Conservation (phyloP, 2,329 filamentous ascomycete species). For the Cadophora gregata region DNA sequence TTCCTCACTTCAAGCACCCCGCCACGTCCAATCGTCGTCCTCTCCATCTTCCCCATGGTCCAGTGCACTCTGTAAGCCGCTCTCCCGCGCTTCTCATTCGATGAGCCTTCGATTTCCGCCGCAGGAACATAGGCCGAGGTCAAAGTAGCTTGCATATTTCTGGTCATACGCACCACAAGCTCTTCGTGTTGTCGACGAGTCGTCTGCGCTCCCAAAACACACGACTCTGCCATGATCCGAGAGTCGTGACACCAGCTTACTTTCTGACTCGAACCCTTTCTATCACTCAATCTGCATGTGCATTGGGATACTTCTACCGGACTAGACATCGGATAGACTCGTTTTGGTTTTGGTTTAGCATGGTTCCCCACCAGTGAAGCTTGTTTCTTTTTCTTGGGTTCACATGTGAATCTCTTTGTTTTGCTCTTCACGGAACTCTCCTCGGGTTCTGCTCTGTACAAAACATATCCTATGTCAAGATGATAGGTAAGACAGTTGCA, state of each 20-base stretch:
- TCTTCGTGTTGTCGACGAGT: slow-evolving; percentile 3
- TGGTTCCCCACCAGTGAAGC: slow-evolving; percentile 5
- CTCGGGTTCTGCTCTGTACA: slow-evolving; percentile 2
- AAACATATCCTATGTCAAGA: slow-evolving; percentile 35
- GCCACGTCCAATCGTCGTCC: neutral
- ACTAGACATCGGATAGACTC: slow-evolving; percentile 4
- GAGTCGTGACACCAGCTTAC: neutral
- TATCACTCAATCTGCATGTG: slow-evolving; percentile 1
- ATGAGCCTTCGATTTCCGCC: slow-evolving; percentile 14
- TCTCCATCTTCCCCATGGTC: slow-evolving; percentile 20
- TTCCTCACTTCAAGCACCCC: slow-evolving; percentile 14
- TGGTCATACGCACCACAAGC: slow-evolving; percentile 29
- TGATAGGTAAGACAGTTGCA: slow-evolving; percentile 37
- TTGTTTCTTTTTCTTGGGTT: slow-evolving; percentile 9
- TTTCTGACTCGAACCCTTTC: neutral
- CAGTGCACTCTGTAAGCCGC: slow-evolving; percentile 16
- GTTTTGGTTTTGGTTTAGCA: neutral
- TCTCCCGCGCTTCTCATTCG: slow-evolving; percentile 21
- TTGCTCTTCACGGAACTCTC: neutral
- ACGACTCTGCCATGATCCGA: slow-evolving; percentile 1
- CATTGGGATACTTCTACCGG: neutral
- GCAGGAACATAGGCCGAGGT: slow-evolving; percentile 31
- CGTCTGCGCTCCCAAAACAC: too few relatives aligned
- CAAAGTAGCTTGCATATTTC: slow-evolving; percentile 6
- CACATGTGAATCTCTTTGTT: slow-evolving; percentile 26